Conservation (phyloP, 148 eudicot genomes). For the Vaccinium vitisidaea region DNA sequence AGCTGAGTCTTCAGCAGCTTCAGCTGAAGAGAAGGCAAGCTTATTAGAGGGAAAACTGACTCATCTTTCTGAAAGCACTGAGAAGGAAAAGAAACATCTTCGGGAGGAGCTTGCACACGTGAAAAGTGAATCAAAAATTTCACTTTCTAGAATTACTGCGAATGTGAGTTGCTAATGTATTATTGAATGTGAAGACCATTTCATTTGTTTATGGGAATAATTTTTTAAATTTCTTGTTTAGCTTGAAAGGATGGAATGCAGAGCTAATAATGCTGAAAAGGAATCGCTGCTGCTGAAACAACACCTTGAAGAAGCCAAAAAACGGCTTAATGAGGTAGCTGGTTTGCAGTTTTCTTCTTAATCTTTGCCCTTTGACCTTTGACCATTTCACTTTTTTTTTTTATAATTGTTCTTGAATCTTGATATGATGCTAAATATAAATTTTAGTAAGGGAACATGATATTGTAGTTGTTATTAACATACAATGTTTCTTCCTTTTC, state of each 20-base stretch:
- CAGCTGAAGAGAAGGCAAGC: conserved; percentile 71
- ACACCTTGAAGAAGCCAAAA: conserved; percentile 58
- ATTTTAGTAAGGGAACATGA: neutral
- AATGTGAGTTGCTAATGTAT: conserved; percentile 62
- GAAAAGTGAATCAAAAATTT: conserved; percentile 67
- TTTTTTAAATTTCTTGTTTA: conserved; percentile 23
- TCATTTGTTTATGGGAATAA: conserved; percentile 1
- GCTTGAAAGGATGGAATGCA: conserved; percentile 86
- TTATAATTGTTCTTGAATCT: neutral
- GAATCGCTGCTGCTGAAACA: conserved; percentile 61
- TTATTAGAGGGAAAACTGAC: conserved; percentile 57
- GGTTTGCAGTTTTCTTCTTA: neutral
- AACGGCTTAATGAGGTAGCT: conserved; percentile 55
- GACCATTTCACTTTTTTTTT: neutral
- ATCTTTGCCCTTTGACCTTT: neutral
- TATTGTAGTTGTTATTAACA: neutral
- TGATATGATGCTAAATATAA: neutral
- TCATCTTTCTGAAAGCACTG: conserved; percentile 50
- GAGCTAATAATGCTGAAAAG: conserved; percentile 67
- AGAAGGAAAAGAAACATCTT: conserved; percentile 61
- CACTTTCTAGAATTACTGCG: conserved; percentile 62
- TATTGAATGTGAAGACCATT: neutral
- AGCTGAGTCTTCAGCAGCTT: conserved; percentile 67
- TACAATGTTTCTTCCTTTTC: neutral
- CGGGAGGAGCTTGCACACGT: conserved; percentile 64